A percentile compares a stretch with the other conserved stretches of the same genome.
Evolutionary conservation across 306 rosid genomes (phyloP).

Genomic region (Mimosa pudica): DNA sequence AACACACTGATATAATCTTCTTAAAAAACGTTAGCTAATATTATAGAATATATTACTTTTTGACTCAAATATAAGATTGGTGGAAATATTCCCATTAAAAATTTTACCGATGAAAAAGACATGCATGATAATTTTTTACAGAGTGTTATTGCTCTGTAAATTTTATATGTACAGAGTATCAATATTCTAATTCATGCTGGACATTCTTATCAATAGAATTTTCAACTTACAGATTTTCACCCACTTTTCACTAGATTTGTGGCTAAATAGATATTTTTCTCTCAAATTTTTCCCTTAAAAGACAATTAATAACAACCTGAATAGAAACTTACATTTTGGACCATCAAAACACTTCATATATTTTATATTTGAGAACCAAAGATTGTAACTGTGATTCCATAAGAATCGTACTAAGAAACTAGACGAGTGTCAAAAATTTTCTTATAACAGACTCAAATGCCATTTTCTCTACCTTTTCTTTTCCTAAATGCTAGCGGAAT

Average conservation of each 20-base stretch:
- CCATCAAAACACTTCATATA: not conserved
- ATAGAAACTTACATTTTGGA: not conserved
- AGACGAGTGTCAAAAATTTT: not conserved
- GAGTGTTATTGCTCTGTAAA: too few species aligned
- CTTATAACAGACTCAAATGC: not conserved
- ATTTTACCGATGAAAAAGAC: too few species aligned
- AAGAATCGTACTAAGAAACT: not conserved
- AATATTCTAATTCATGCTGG: too few species aligned
- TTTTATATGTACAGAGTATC: too few species aligned
- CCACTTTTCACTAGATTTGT: not conserved
- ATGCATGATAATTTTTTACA: too few species aligned
- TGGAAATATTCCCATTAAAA: too few species aligned
- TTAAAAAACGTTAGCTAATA: not conserved
- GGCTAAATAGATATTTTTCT: not conserved
- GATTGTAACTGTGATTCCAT: not conserved
- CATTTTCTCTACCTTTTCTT: not conserved
- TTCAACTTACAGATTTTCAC: too few species aligned
- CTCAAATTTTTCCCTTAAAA: not conserved
- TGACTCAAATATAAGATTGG: not conserved
- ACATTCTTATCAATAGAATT: too few species aligned
- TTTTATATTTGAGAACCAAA: not conserved
- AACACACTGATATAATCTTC: not conserved
- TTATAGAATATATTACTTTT: not conserved
- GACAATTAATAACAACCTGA: not conserved
- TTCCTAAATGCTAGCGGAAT: slow-evolving; percentile 12